Base-by-base conservation (phyloP, 805 yeast genomes). In the Lipomyces sp. region DNA sequence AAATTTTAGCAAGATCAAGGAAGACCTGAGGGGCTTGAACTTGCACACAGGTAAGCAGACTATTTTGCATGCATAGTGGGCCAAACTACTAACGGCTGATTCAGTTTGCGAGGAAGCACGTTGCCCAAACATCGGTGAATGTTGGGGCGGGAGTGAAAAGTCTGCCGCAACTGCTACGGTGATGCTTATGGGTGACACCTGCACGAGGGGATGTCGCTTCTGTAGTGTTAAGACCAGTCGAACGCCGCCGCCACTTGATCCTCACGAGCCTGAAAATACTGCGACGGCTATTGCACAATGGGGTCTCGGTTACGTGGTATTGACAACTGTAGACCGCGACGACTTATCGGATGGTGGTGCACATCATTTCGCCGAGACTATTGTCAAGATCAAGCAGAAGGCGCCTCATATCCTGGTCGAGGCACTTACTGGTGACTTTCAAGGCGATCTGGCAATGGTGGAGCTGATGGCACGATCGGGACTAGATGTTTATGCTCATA, bases 71-170 rank as follows among this genome's bases (percentile, higher is more conserved):
- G 15, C 35, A 15, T 7, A 51, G 32, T 51, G 34, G 6, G 33
- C n/a, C 33, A 18, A 5, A 15, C 34, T 7, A 56, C 48, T 42
- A 42, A 42, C 4, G 2, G 2, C 7, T 7, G n/a, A 24, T 8
- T 13, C 33, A 66, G 99, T 95, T 37, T 95, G 99, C 79, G 98
- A 95, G 78, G 99, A 95, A 75, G 99, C 99, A 3, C 89, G 95
- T 75, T 95, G 99, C 79, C 99, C 99, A n/a, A 95, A 95, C 77
- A 95, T 95, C 69, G 97, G 98, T 61, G 99, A 95, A 77, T 95
- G 99, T 79, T 95, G 99, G 99, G 98, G 99, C 64, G 99, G 99
- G 37, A 86, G 88, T 74, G 87, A 84, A 73, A 85, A 93, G 77
- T 86, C 94, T 5, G 94, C 92, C 70, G 98, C 99, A 2, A 92